Percentiles rank a stretch among this genome's conserved stretches.
phyloP scores from a whole-genome alignment of 805 yeast genomes.

The Ogataea corticis region DNA sequence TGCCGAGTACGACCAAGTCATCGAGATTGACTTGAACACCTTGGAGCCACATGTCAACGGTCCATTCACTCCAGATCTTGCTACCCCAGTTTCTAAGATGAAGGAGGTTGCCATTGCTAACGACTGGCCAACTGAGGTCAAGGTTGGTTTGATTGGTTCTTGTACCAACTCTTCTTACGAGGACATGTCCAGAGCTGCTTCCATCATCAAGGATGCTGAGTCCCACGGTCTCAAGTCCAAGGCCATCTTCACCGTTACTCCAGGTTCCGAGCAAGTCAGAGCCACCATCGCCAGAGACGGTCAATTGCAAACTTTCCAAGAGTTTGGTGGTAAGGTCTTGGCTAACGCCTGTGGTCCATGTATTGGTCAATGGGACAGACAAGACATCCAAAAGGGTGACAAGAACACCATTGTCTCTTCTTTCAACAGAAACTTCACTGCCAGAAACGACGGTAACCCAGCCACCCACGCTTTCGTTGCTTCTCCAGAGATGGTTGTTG shows the following conservation, averaged over 20 bases:
- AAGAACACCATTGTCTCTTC: constrained; percentile 92
- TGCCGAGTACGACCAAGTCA: constrained; percentile 87
- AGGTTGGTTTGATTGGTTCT: constrained; percentile 96
- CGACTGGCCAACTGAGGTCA: constrained; percentile 83
- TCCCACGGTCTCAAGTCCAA: constrained; percentile 85
- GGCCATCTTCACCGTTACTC: constrained; percentile 91
- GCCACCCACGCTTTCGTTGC: constrained; percentile 96
- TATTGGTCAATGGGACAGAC: constrained; percentile 99
- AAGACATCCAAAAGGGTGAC: constrained; percentile 62
- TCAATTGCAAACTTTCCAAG: constrained; percentile 72
- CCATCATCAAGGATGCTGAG: constrained; percentile 85
- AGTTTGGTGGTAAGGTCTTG: constrained; percentile 86
- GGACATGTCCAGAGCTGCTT: constrained; percentile 96
- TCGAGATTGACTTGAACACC: constrained; percentile 83
- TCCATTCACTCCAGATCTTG: constrained; percentile 97
- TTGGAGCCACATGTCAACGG: constrained; percentile 97
- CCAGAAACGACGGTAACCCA: constrained; percentile 98
- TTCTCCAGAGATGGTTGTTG: constrained; percentile 98
- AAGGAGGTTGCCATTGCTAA: constrained; percentile 67
- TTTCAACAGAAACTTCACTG: constrained; percentile 95
- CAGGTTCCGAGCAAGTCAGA: constrained; percentile 97
- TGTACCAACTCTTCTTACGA: constrained; percentile 98
- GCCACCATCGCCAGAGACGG: constrained; percentile 98
- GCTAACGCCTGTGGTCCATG: constrained; percentile 99
- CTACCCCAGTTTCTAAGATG: constrained; percentile 87